Conservation (phyloP, 331 rosid genomes). For the Spiraea crenata region DNA sequence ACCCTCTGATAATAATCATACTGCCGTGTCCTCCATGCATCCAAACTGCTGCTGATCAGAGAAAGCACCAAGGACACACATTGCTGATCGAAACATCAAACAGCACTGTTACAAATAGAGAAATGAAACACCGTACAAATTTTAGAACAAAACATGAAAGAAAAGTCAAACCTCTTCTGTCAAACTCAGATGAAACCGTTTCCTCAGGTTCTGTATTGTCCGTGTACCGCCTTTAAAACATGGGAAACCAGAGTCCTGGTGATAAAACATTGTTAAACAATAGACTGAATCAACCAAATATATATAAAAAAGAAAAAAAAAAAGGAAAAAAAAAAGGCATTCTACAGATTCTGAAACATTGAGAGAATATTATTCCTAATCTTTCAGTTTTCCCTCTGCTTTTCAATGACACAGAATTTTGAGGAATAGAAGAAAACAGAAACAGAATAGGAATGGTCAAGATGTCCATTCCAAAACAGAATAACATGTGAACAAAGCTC, state of each 20-base stretch:
- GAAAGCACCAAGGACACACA: conserved; percentile 97
- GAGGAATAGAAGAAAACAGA: not conserved
- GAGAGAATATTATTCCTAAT: not conserved
- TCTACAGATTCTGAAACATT: not conserved
- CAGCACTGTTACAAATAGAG: conserved; percentile 19
- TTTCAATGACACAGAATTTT: no score
- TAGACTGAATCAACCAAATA: conserved; percentile 11
- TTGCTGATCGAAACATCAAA: conserved; percentile 51
- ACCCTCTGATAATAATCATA: conserved; percentile 96
- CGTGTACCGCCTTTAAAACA: conserved; percentile 96
- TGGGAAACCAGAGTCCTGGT: conserved; percentile 95
- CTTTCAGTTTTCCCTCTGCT: no score
- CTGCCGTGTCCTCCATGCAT: conserved; percentile 98
- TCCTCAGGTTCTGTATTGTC: conserved; percentile 88
- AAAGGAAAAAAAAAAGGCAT: conserved; percentile 16
- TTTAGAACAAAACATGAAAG: conserved; percentile 3
- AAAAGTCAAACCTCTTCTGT: conserved; percentile 82
- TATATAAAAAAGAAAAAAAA: no score
- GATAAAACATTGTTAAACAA: conserved; percentile 28
- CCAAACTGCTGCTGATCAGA: conserved; percentile 91
- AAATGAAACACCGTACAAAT: conserved; percentile 11
- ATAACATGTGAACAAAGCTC: not conserved
- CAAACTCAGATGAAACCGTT: conserved; percentile 85
- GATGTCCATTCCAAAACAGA: not conserved
- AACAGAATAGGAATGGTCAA: not conserved